A percentile compares a stretch with the other conserved stretches of the same genome.
Conservation (phyloP, 108 stramenopile species). For the Cylindrotheca closterium region DNA sequence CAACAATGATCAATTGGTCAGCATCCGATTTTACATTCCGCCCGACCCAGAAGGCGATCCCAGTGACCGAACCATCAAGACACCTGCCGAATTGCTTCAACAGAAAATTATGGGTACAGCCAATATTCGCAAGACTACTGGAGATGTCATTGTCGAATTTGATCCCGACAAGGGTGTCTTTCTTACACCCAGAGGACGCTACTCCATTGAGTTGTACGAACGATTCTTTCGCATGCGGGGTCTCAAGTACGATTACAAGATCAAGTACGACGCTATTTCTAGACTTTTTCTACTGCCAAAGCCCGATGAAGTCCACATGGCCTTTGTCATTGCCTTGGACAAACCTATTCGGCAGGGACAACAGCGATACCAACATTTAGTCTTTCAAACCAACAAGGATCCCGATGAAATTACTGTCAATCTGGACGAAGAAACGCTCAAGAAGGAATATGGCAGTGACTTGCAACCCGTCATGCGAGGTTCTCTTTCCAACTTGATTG, state of each 20-base stretch:
- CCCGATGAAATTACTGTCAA: slow-evolving; percentile 87
- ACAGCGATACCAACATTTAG: slow-evolving; percentile 96
- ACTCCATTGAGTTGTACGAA: slow-evolving; percentile 93
- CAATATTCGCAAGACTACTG: slow-evolving; percentile 88
- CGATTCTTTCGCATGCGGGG: slow-evolving; percentile 88
- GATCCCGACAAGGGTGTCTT: slow-evolving; percentile 92
- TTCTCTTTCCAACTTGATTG: slow-evolving; percentile 92
- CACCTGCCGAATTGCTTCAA: slow-evolving; percentile 79
- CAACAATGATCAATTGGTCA: slow-evolving; percentile 85
- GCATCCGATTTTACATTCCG: slow-evolving; percentile 92
- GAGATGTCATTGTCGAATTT: slow-evolving; percentile 89
- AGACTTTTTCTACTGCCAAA: slow-evolving; percentile 93
- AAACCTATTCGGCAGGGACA: slow-evolving; percentile 98
- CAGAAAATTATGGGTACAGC: slow-evolving; percentile 77
- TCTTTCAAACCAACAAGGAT: slow-evolving; percentile 88
- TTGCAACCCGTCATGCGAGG: slow-evolving; percentile 90
- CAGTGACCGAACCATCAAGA: slow-evolving; percentile 62
- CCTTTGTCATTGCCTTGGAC: slow-evolving; percentile 96
- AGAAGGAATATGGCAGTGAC: slow-evolving; percentile 89
- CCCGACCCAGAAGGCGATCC: slow-evolving; percentile 87
- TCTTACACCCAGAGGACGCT: slow-evolving; percentile 95
- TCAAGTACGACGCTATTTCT: slow-evolving; percentile 95
- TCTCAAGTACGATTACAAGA: slow-evolving; percentile 98
- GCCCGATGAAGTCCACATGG: slow-evolving; percentile 92
- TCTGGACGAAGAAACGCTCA: slow-evolving; percentile 87